phyloP scores from a whole-genome alignment of 148 eudicot species.

The Silene conica region DNA sequence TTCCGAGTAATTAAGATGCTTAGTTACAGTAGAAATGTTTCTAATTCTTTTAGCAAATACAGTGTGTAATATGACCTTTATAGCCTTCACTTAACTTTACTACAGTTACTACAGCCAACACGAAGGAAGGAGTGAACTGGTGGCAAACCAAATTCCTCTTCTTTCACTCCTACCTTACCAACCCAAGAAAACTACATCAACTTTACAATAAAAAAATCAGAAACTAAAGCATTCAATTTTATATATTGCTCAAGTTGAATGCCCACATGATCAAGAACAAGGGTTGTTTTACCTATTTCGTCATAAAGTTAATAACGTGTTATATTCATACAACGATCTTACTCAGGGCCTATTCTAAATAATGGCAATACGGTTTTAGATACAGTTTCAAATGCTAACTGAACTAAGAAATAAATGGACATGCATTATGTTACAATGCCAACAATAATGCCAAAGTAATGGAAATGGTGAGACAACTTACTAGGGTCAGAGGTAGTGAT shows the following conservation, averaged over 20 bases:
- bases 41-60: conserved; percentile 7
- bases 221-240: background rate
- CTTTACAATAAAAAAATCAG: background rate
- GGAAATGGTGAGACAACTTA: conserved; percentile 36
- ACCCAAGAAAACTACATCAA: conserved; percentile 1
- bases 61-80: too few relatives aligned
- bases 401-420: too few relatives aligned
- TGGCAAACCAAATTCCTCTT: conserved; percentile 35
- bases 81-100: too few relatives aligned
- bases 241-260: background rate
- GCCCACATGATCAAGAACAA: background rate
- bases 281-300: too few relatives aligned
- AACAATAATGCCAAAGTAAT: background rate
- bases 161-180: conserved; percentile 8
- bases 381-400: too few relatives aligned
- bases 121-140: conserved; percentile 23
- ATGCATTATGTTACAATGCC: background rate
- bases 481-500: conserved; percentile 86
- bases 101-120: background rate
- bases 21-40: background rate
- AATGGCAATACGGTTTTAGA: too few relatives aligned
- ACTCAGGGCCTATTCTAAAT: background rate
- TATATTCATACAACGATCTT: background rate
- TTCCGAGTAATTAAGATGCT: conserved; percentile 14
- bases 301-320: background rate